Base-by-base conservation (phyloP, 2,329 filamentous ascomycete genomes). In the Chrysoporthe cubensis region DNA sequence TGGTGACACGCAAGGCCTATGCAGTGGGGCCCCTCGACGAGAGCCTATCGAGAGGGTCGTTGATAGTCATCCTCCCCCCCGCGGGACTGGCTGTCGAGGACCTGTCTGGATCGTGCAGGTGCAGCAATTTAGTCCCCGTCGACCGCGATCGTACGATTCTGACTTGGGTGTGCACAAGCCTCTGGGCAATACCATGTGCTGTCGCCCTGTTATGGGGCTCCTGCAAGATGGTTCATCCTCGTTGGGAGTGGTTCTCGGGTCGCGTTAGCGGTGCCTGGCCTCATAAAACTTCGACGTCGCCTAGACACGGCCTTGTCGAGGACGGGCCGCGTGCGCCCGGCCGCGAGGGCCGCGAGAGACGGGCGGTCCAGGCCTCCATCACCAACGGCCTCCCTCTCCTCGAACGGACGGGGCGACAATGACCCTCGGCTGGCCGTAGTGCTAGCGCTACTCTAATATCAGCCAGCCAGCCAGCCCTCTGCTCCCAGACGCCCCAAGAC, bases 221-320 rank as follows among this genome's bases (percentile, higher is more conserved):
- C 14, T 18, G 18, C 40, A 64, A 61, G 65, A 67, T 64, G 57
- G 56, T 67, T 58, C 32, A 67, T 69, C 65, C 61, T 62, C 67
- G 67, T 67, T 58, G 40, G 16, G 13, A 42, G 67, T 61, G 56
- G 56, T 54, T 32, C 60, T 64, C 56, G 40, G 64, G 50, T 44
- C 40, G 34, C 21, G 56, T 37, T 40, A 21, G 44, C 34, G n/a
- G 64, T 62, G 64, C 66, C 59, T 52, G 44, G 58, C 34, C 52
- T 68, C 48, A 66, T 66, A 59, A 66, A 50, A 32, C 18, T 54
- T 50, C 61, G 16, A 40, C 61, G 11, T 54, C 61, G n/a, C 13
- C n/a, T 46, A 52, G 14, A 16, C 34, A 63, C 11, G 6, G 32
- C 34, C 54, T n/a, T n/a, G 34, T 40, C 52, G 16, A 54, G 34